Base-by-base conservation (phyloP, 2,329 filamentous ascomycete species). In the Amesomyces nigricolor region DNA sequence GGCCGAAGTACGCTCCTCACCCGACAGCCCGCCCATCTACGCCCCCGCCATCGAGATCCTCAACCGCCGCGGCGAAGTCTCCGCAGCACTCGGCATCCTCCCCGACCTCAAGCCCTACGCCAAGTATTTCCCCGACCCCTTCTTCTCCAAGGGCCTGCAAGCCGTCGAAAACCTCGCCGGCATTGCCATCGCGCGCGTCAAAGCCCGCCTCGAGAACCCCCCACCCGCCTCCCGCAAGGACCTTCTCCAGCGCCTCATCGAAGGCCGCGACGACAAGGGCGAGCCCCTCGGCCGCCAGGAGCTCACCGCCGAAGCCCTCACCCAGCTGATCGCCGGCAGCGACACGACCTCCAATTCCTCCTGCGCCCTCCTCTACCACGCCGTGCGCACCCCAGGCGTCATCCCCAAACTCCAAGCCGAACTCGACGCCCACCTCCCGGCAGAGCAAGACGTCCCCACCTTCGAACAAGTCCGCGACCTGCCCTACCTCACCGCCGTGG, bases 21-120 rank as follows among this genome's bases (percentile, higher is more conserved):
- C 85, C 0, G 76, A 83, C 57, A 75, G 78, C 1, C 75, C 81
- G 2, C 80, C 87, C 4, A 81, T 82, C 29, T 89, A 87, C 64
- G 87, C 87, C 0, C 81, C 86, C 0, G 91, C 91, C 9, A 89
- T 96, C 59, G 85, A 96, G 71, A 91, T 95, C 4, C 76, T 96
- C 53, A 96, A 96, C 73, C 82, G 91, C 13, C 80, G 91, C 47
- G 91, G 91, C 53, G 91, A 96, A 67, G 89, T 96, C 30, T 91
- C 86, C 11, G 88, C 84, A 4, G 85, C 90, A 0, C 76, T 96
- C 3, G 91, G 91, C 1, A 88, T 83, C 65, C 75, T 86, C 53
- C 89, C 91, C 0, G 71, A 75, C 56, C 74, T 96, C 47, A 92
- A 88, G 69, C 88, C 89, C 0, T 95, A 83, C 62, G 91, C 90